Evolutionary conservation across 345 rosid genomes (phyloP), one percentile per base, ranked within the genome.

Genomic region (Ceriops tagal): DNA sequence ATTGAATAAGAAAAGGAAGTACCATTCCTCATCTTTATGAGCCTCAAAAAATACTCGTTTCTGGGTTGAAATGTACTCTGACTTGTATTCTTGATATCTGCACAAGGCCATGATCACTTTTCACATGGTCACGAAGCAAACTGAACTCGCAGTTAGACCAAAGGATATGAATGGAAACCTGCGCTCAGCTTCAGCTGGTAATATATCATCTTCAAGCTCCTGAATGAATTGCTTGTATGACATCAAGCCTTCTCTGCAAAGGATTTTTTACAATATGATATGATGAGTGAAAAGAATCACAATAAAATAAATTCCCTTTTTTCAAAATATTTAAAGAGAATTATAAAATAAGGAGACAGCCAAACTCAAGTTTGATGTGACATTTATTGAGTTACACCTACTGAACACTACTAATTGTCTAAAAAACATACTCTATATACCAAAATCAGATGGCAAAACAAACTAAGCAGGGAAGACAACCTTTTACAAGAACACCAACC

Each of bases 141-240:
- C 43, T 27, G 3, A 32, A 26, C n/a, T 15, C 34, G 30, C 15
- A 15, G 55, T 58, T 61, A 39, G 68, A 63, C 47, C 3, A 68
- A 58, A 70, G 63, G 28, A 56, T 47, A 19, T 66, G 30, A 71
- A 58, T 58, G 27, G 62, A 66, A 75, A 92, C 99, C 99, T 92
- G 84, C 88, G 92, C 72, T 96, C 99, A 68, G 99, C 99, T 84
- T 96, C 99, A 52, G 97, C 80, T 30, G 99, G 99, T 69, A 92
- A 73, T 74, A 92, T 82, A 79, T 96, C 98, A 84, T 96, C 99
- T 86, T 96, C 99, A 81, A 96, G 91, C 86, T 90, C 97, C 83
- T 89, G 98, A 75, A 96, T 96, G 75, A 96, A 96, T 77, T 92
- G 99, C 87, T 96, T 96, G 90, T 96, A 96, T 18, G 99, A 90